phyloP scores from a whole-genome alignment of 73 alveolate genomes.

The Diophrys appendiculata region DNA sequence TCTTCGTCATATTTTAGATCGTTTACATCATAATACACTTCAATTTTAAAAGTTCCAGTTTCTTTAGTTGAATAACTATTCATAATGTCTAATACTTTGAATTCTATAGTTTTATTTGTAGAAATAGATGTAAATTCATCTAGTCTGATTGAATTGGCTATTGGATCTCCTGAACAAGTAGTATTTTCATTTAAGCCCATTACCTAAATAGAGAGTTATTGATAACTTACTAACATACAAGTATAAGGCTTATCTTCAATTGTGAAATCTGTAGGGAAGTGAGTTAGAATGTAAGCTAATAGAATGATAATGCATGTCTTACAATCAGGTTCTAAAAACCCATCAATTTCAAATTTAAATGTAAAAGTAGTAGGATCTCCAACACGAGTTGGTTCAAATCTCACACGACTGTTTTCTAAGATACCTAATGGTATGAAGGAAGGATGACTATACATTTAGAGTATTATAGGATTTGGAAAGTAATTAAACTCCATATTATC shows the following conservation, averaged over 20 bases:
- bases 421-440: too few species aligned
- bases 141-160: not conserved
- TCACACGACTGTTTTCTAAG: too few species aligned
- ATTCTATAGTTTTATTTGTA: not conserved
- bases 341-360: not conserved
- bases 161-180: not conserved
- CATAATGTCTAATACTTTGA: too few species aligned
- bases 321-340: not conserved
- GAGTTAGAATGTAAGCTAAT: not conserved
- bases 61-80: not conserved
- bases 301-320: not conserved
- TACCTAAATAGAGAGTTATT: too few species aligned
- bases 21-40: not conserved
- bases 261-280: not conserved
- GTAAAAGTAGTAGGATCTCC: not conserved
- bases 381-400: not conserved
- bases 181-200: not conserved
- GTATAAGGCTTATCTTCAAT: not conserved
- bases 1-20: not conserved
- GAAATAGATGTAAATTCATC: not conserved
- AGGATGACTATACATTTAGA: too few species aligned
- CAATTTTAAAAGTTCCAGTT: not conserved
- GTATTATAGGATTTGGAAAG: too few species aligned
- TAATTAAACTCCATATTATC: too few species aligned
- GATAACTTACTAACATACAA: not conserved